Percentiles rank a stretch among this genome's conserved stretches.
These are phyloP conservation scores for California macrophylla DNA, from an alignment of 441 rosid species.

Conservation along the genomic window DNA sequence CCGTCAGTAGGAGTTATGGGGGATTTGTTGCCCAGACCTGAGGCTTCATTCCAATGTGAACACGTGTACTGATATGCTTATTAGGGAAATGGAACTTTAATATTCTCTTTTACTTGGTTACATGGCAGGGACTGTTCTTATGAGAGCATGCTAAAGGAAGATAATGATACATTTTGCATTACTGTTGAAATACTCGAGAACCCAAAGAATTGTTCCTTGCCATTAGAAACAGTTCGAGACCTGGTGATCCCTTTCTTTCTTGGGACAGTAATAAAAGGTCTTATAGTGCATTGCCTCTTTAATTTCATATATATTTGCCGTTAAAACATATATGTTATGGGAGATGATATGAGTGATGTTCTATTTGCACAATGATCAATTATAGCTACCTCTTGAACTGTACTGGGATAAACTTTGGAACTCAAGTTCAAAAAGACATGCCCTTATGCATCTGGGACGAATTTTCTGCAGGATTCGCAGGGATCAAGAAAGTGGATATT, in stretches of 20 bases:
- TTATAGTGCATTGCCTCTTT: neutral
- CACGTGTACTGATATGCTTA: slow-evolving; percentile 9
- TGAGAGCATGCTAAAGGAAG: slow-evolving; percentile 31
- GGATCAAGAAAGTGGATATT: slow-evolving; percentile 67
- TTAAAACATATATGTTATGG: neutral
- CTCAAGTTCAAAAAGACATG: slow-evolving; percentile 10
- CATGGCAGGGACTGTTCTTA: slow-evolving; percentile 42
- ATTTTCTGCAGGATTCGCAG: slow-evolving; percentile 50
- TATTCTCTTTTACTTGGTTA: slow-evolving; percentile 12
- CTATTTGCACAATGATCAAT: neutral
- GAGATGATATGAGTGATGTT: neutral
- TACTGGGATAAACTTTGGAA: neutral
- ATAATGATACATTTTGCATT: slow-evolving; percentile 49
- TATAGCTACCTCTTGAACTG: slow-evolving; percentile 6
- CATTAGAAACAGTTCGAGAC: slow-evolving; percentile 38
- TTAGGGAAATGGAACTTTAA: slow-evolving; percentile 4
- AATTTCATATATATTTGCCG: neutral
- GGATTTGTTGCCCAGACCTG: neutral
- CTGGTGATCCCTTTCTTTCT: slow-evolving; percentile 64
- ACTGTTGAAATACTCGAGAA: slow-evolving; percentile 43
- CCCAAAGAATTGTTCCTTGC: slow-evolving; percentile 28
- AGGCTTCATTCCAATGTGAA: slow-evolving; percentile 2
- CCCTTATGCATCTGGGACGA: slow-evolving; percentile 6
- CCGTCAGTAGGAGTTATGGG: neutral
- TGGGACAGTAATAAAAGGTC: slow-evolving; percentile 67